Evolutionary conservation across 805 yeast species (phyloP).

Genomic region (Kodamaea sagamina): DNA sequence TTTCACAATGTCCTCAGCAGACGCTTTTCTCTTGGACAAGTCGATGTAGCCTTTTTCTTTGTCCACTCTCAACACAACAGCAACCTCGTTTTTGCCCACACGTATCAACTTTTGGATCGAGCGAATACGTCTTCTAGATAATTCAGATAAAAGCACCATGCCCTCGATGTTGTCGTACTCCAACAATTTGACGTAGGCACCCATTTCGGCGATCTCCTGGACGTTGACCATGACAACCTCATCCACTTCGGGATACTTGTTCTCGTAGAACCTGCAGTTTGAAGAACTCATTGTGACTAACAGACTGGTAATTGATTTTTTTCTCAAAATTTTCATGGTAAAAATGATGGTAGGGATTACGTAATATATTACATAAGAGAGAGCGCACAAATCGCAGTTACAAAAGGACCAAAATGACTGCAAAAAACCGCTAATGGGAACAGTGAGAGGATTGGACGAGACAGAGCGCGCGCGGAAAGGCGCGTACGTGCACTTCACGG

Average conservation of each 20-base stretch:
- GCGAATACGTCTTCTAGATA: slow-evolving; percentile 97
- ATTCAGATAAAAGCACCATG: slow-evolving; percentile 93
- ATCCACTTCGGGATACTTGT: slow-evolving; percentile 97
- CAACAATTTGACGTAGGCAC: slow-evolving; percentile 92
- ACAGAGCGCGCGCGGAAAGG: background rate
- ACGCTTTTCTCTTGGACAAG: slow-evolving; percentile 94
- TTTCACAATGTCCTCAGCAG: slow-evolving; percentile 94
- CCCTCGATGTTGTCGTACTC: slow-evolving; percentile 99
- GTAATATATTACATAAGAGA: slow-evolving; percentile 1
- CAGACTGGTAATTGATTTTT: slow-evolving; percentile 10
- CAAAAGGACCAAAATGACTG: slow-evolving; percentile 4
- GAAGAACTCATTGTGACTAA: slow-evolving; percentile 66
- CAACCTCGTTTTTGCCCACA: slow-evolving; percentile 98
- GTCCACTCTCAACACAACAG: slow-evolving; percentile 96
- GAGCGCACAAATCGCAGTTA: background rate
- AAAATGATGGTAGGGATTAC: slow-evolving; percentile 2
- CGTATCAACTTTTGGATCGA: slow-evolving; percentile 96
- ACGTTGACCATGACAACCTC: slow-evolving; percentile 99
- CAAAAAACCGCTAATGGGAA: slow-evolving; percentile 3
- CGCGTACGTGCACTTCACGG: slow-evolving; percentile 8
- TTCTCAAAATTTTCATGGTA: slow-evolving; percentile 6
- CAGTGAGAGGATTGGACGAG: background rate
- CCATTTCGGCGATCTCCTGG: slow-evolving; percentile 98
- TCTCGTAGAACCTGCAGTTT: slow-evolving; percentile 95
- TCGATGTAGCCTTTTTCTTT: slow-evolving; percentile 98